These are phyloP conservation scores for Aspergillus pseudoviridinutans DNA, from an alignment of 2,329 filamentous ascomycete genomes.

Conservation along the genomic window DNA sequence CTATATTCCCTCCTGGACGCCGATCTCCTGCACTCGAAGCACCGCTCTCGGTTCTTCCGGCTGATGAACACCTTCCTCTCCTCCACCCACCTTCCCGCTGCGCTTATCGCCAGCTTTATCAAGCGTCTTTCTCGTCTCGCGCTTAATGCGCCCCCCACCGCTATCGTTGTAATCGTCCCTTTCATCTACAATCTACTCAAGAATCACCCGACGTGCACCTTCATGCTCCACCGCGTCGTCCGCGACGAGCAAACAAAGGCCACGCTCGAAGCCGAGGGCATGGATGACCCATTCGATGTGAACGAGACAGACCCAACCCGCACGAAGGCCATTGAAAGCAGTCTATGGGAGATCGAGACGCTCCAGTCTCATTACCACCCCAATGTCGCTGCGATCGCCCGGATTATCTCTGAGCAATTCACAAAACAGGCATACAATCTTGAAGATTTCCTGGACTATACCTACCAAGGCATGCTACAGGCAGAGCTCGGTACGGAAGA, in stretches of 20 bases:
- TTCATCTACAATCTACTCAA: constrained; percentile 96
- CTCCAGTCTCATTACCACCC: constrained; percentile 93
- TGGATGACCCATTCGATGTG: constrained; percentile 73
- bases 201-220: constrained; percentile 83
- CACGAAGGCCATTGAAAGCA: constrained; percentile 84
- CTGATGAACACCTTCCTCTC: constrained; percentile 84
- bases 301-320: constrained; percentile 77
- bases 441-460: constrained; percentile 97
- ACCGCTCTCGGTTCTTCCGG: constrained; percentile 89
- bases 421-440: constrained; percentile 92
- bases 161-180: constrained; percentile 82
- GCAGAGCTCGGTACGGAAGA: constrained; percentile 62
- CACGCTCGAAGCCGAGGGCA: constrained; percentile 57
- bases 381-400: constrained; percentile 89
- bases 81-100: constrained; percentile 87
- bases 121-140: constrained; percentile 83
- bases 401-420: constrained; percentile 94
- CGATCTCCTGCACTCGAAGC: constrained; percentile 84
- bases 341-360: constrained; percentile 90
- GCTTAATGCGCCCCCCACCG: constrained; percentile 83
- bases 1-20: constrained; percentile 88
- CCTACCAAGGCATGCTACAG: constrained; percentile 72
- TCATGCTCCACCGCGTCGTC: constrained; percentile 84
- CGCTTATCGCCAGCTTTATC: constrained; percentile 90
- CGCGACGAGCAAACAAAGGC: constrained; percentile 56